A percentile compares a stretch with the other conserved stretches of the same genome.
Evolutionary conservation across 805 yeast species (phyloP).

Genomic region (Candida incommunis): DNA sequence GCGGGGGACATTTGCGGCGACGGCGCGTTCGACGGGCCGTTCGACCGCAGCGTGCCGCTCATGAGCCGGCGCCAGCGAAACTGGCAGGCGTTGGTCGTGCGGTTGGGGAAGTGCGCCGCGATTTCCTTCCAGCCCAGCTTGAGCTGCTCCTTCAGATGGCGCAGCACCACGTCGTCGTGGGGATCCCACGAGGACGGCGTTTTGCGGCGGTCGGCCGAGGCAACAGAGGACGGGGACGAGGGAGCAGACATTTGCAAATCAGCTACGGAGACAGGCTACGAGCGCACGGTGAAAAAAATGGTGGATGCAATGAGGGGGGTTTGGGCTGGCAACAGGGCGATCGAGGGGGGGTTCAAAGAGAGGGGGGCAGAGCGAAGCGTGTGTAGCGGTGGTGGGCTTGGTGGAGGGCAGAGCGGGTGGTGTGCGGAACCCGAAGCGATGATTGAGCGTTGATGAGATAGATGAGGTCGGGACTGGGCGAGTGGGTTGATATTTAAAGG

Average conservation of each 20-base stretch:
- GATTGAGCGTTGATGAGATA: too few species aligned
- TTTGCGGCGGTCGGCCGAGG: conserved; percentile 4
- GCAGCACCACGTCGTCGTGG: conserved; percentile 53
- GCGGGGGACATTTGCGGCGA: conserved; percentile 9
- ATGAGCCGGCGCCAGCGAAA: conserved; percentile 73
- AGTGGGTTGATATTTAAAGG: neutral
- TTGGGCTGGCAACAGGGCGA: too few species aligned
- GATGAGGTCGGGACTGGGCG: too few species aligned
- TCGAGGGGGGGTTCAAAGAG: neutral
- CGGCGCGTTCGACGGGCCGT: conserved; percentile 10
- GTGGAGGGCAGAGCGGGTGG: neutral
- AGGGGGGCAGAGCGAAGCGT: neutral
- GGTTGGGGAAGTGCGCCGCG: conserved; percentile 57
- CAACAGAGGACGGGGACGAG: neutral
- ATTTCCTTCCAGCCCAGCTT: conserved; percentile 86
- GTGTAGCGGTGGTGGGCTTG: neutral
- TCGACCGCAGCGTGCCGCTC: conserved; percentile 25
- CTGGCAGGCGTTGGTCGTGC: conserved; percentile 85
- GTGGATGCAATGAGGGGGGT: too few species aligned
- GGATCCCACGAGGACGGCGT: conserved; percentile 64
- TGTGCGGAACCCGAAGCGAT: neutral
- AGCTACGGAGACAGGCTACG: too few species aligned
- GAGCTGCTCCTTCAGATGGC: conserved; percentile 69
- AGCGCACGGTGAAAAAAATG: too few species aligned
- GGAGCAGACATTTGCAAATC: neutral